Evolutionary conservation across 306 rosid genomes (phyloP), one percentile per base, ranked within the genome.

Genomic region (Prinsepia uniflora): DNA sequence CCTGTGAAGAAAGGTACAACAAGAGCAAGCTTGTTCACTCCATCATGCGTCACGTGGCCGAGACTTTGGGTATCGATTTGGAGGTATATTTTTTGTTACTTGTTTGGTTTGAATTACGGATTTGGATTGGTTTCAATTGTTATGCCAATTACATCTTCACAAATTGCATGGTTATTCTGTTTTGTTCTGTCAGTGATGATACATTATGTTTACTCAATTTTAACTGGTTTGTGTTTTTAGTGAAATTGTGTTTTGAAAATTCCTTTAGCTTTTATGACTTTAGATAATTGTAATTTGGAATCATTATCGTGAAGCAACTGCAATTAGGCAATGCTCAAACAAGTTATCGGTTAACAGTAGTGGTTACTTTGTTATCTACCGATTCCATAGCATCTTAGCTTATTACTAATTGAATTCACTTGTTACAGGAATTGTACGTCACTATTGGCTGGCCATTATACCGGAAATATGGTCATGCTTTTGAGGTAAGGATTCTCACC

Each of bases 21-120:
- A 94, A 91, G 96, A 94, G 99, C 86, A 94, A 94, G 82, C 96
- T 94, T 15, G 96, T 94, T 7, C 99, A 91, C 79, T 91, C 95
- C 61, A 94, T 94, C 46, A 94, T 94, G 99, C 97, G 96, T 22
- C 99, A 91, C 52, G 97, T 91, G 7, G 97, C 96, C 7, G 99
- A 94, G 81, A 91, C 99, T 40, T 71, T 87, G 69, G 64, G 54
- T 22, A 71, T 84, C 71, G 97, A 90, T 78, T 89, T 94, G 68
- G 98, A 94, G 96, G 98, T 92, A 74, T 6, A 30, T 30, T 30
- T 15, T 49, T 60, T 43, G 20, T 19, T 55, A 14, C 5, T 6
- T 10, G 14, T 73, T 47, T 34, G 6, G 7, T 41, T 46, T 36
- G 14, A 30, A 30, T 61, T 39, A 0, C 9, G 46, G 24, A 13